Percentiles rank a stretch among this genome's conserved stretches.
Evolutionary conservation across 2,329 filamentous ascomycete genomes (phyloP).

Genomic region (Apiospora rasikravindrae): DNA sequence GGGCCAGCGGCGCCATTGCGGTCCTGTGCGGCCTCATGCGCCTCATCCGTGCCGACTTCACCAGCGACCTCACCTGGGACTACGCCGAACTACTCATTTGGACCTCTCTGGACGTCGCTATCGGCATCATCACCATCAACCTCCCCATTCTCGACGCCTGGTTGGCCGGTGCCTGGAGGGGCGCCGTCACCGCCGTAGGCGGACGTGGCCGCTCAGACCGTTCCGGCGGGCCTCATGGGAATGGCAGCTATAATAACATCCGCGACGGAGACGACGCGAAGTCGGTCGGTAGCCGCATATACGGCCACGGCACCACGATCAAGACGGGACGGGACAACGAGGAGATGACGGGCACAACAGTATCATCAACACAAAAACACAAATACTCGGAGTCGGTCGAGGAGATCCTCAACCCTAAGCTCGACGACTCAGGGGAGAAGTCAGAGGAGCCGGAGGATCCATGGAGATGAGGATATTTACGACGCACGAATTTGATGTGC

Average conservation of each 20-base stretch:
- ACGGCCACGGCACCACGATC: slow-evolving; percentile 18
- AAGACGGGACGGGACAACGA: slow-evolving; percentile 1
- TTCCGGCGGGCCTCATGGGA: not conserved
- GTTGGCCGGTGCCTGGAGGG: slow-evolving; percentile 29
- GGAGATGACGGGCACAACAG: not conserved
- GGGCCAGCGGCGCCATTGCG: slow-evolving; percentile 38
- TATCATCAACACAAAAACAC: not conserved
- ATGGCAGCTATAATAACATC: slow-evolving; percentile 1
- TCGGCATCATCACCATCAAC: slow-evolving; percentile 40
- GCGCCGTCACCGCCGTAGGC: slow-evolving; percentile 22
- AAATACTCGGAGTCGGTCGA: slow-evolving; percentile 22
- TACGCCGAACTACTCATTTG: slow-evolving; percentile 37
- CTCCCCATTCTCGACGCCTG: slow-evolving; percentile 41
- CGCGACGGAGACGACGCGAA: not conserved
- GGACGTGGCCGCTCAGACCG: slow-evolving; percentile 20
- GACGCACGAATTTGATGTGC: slow-evolving; percentile 15
- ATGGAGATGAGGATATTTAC: slow-evolving; percentile 19
- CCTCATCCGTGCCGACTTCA: slow-evolving; percentile 29
- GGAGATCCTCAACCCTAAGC: slow-evolving; percentile 15
- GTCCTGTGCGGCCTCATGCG: slow-evolving; percentile 39
- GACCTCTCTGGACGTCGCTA: slow-evolving; percentile 39
- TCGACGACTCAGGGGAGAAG: not conserved
- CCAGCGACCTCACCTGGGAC: slow-evolving; percentile 32
- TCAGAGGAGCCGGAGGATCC: not conserved
- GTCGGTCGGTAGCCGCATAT: not conserved